Evolutionary conservation across 2,329 filamentous ascomycete species (phyloP), one percentile per base, ranked within the genome.

Genomic region (Stagonosporopsis tanaceti): DNA sequence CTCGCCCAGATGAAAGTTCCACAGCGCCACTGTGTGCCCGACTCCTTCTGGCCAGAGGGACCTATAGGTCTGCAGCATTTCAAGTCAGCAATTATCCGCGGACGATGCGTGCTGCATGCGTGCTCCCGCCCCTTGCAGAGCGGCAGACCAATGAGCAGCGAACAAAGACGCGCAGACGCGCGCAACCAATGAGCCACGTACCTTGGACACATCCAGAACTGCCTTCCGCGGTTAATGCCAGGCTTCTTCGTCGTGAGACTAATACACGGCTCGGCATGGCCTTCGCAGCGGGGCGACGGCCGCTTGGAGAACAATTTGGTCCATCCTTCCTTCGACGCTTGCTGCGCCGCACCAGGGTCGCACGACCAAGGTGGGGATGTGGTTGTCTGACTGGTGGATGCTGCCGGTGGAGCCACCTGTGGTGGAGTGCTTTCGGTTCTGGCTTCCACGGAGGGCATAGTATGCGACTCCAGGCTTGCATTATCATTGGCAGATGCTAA

Each of bases 181-280:
- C 35, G 20, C 22, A n/a, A 35, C 7, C 5, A 35, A 12, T n/a
- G 8, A n/a, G n/a, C n/a, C 25, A 53, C 54, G 12, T 78, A 85
- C 82, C 94, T 78, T 73, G 84, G 74, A 69, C 87, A 90, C 69
- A 89, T 87, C 85, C 85, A 90, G 70, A 89, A 90, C 8, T 83
- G 82, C 25, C 87, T 78, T 0, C 87, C 87, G 62, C 83, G 89
- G 69, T 98, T 99, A 61, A 91, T 80, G 1, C 95, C 95, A 0
- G 92, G 83, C 72, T 98, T 98, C 79, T 94, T 97, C 1, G 93
- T 97, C 17, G 88, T 84, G 48, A 94, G 80, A 63, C 84, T 91
- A 62, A 93, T 90, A 76, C 95, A 98, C 2, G 91, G 90, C 67
- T 98, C 93, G 50, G 87, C 82, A 71, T 99, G 95, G 45, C 80